These are phyloP conservation scores for Pseudogymnoascus sp. DNA, from an alignment of 2,329 filamentous ascomycete genomes.

Conservation along the genomic window DNA sequence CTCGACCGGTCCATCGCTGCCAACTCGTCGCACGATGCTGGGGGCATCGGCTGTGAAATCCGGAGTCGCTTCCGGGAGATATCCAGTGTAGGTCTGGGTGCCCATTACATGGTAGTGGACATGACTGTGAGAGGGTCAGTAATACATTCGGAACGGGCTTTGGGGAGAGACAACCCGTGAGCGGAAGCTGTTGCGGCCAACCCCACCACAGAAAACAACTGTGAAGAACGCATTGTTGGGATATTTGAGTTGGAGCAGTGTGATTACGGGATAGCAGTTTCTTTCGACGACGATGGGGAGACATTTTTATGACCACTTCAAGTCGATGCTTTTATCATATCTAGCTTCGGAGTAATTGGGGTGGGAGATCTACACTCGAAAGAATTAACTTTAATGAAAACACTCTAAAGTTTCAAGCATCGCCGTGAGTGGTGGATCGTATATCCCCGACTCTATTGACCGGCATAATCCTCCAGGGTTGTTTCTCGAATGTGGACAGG, in stretches of 20 bases:
- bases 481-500: background rate
- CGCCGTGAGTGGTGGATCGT: conserved; percentile 1
- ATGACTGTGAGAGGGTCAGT: background rate
- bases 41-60: conserved; percentile 12
- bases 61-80: conserved; percentile 13
- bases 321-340: background rate
- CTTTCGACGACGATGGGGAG: background rate
- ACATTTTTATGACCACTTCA: background rate
- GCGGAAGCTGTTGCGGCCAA: background rate
- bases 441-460: background rate
- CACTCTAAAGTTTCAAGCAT: background rate
- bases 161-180: background rate
- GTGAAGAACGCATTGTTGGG: background rate
- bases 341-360: conserved; percentile 5
- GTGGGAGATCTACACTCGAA: background rate
- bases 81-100: conserved; percentile 13
- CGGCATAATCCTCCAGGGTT: background rate
- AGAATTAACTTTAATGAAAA: conserved; percentile 8
- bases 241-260: background rate
- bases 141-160: background rate
- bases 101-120: background rate
- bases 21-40: conserved; percentile 12
- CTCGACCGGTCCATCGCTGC: conserved; percentile 12
- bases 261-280: background rate
- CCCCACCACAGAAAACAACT: background rate